Percentiles rank a stretch among this genome's conserved stretches.
Conservation (phyloP, 1,139 yeast genomes). For the Pneumocystis oryctolagi region DNA sequence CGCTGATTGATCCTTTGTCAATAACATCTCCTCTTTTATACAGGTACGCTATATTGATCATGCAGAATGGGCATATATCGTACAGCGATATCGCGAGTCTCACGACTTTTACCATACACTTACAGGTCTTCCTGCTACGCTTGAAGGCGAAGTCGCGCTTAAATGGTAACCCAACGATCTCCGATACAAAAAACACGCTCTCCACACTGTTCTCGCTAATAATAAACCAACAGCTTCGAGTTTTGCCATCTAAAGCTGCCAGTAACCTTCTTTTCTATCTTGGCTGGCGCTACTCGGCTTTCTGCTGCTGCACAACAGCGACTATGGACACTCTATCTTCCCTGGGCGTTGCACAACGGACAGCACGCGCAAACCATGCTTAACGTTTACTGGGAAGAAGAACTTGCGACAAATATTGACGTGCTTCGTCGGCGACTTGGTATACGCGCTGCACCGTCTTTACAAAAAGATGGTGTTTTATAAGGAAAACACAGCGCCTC, state of each 20-base stretch:
- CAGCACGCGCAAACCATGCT: constrained; percentile 55
- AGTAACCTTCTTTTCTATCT: not conserved
- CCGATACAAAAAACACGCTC: too few species aligned
- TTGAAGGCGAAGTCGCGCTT: constrained; percentile 91
- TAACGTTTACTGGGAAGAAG: constrained; percentile 86
- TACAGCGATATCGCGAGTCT: constrained; percentile 86
- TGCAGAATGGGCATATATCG: constrained; percentile 79
- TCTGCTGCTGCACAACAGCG: constrained; percentile 24
- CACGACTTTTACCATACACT: constrained; percentile 94
- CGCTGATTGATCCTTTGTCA: too few species aligned
- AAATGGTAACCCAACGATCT: constrained; percentile 31
- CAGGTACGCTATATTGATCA: constrained; percentile 54
- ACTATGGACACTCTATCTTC: constrained; percentile 48
- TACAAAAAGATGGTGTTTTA: too few species aligned
- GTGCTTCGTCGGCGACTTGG: constrained; percentile 38
- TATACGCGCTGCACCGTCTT: not conserved
- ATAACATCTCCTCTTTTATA: too few species aligned
- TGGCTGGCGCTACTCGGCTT: not conserved
- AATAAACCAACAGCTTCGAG: not conserved
- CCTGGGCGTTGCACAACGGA: constrained; percentile 79
- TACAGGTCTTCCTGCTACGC: constrained; percentile 74
- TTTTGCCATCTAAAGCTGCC: not conserved
- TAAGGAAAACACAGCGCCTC: too few species aligned
- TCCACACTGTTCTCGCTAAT: too few species aligned
- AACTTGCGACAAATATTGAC: constrained; percentile 54